phyloP scores from a whole-genome alignment of 2,329 filamentous ascomycete species.

The Cytospora leucostoma region DNA sequence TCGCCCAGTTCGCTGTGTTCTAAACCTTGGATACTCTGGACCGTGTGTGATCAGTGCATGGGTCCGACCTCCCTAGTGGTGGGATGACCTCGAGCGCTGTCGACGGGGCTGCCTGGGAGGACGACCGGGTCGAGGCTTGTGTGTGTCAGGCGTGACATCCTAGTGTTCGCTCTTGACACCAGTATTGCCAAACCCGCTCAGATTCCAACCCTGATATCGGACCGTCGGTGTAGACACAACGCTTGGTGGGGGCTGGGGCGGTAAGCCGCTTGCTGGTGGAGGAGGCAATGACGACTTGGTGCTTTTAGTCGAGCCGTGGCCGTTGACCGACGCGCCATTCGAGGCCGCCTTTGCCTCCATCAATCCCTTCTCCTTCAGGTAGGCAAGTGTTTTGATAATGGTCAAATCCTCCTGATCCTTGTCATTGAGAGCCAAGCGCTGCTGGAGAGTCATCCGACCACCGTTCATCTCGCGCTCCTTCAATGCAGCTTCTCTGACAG shows the following conservation, averaged over 20 bases:
- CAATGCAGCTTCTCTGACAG: slow-evolving; percentile 63
- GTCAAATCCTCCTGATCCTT: slow-evolving; percentile 69
- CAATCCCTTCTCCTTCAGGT: slow-evolving; percentile 62
- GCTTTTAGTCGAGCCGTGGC: slow-evolving; percentile 27
- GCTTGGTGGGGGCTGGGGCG: slow-evolving; percentile 40
- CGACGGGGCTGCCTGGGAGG: neutral
- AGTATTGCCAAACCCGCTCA: slow-evolving; percentile 44
- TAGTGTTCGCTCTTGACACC: slow-evolving; percentile 36
- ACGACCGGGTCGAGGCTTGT: neutral
- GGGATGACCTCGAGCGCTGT: neutral
- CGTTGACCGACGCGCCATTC: slow-evolving; percentile 30
- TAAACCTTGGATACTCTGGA: neutral
- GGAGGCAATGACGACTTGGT: slow-evolving; percentile 30
- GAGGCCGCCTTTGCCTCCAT: slow-evolving; percentile 41
- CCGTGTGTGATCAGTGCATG: neutral
- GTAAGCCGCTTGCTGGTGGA: slow-evolving; percentile 36
- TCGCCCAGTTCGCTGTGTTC: neutral
- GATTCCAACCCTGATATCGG: slow-evolving; percentile 44
- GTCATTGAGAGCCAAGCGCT: slow-evolving; percentile 66
- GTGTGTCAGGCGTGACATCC: neutral
- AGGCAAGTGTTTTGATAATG: slow-evolving; percentile 66
- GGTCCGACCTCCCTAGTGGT: neutral
- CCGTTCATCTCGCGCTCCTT: slow-evolving; percentile 66
- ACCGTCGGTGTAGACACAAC: slow-evolving; percentile 33
- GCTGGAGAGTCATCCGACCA: slow-evolving; percentile 65